phyloP scores from a whole-genome alignment of 1,139 yeast species.

The Saccharomyces hybrid region DNA sequence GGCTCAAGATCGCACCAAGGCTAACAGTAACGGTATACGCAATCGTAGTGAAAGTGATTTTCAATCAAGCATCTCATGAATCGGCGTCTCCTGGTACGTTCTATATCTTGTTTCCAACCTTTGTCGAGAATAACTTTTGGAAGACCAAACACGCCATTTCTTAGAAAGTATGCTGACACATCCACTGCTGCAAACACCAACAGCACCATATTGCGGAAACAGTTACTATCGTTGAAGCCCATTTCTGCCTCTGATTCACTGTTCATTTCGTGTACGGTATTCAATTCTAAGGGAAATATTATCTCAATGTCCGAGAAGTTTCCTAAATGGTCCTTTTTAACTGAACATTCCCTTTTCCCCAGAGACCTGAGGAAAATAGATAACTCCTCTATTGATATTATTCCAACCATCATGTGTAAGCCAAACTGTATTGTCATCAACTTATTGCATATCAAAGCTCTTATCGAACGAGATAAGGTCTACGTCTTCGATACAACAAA shows the following conservation, averaged over 20 bases:
- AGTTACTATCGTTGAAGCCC: constrained; percentile 39
- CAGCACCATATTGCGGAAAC: constrained; percentile 1
- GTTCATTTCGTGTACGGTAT: constrained; percentile 66
- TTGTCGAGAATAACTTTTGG: constrained; percentile 1
- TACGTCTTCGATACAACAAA: constrained; percentile 70
- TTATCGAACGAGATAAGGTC: constrained; percentile 72
- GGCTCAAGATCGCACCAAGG: background rate
- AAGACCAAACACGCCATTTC: background rate
- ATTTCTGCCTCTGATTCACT: constrained; percentile 47
- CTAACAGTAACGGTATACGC: background rate
- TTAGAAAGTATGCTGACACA: background rate
- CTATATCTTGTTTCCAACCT: background rate
- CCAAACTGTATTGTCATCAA: constrained; percentile 65
- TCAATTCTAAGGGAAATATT: constrained; percentile 67
- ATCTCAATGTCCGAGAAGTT: constrained; percentile 68
- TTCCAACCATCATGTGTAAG: constrained; percentile 79
- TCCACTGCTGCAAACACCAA: background rate
- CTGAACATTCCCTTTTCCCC: constrained; percentile 61
- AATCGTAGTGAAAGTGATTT: background rate
- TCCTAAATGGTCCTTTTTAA: constrained; percentile 67
- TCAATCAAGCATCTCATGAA: background rate
- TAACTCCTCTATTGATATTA: constrained; percentile 79
- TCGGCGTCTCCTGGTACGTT: background rate
- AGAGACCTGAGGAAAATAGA: constrained; percentile 78
- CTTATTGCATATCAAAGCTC: constrained; percentile 77